These are phyloP conservation scores for Ananas comosus DNA, from an alignment of 176 grass and related monocot genomes.

Conservation along the genomic window DNA sequence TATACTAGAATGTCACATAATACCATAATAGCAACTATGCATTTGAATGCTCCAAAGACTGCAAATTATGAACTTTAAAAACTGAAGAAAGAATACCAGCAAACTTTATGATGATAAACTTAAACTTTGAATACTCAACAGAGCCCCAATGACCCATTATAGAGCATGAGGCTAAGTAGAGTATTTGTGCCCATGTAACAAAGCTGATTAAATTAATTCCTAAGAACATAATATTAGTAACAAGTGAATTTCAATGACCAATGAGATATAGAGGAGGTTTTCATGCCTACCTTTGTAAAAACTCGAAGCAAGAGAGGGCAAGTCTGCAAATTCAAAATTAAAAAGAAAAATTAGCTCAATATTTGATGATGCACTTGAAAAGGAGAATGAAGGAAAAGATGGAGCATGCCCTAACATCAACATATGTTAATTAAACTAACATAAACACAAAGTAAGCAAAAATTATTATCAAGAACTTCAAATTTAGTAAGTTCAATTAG, in stretches of 20 bases:
- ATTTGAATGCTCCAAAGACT: background rate
- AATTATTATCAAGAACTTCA: too few relatives aligned
- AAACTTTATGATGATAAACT: background rate
- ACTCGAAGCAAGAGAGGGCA: slow-evolving; percentile 91
- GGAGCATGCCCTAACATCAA: background rate
- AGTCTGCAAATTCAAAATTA: slow-evolving; percentile 46
- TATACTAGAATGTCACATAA: background rate
- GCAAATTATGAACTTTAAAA: background rate
- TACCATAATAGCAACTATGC: background rate
- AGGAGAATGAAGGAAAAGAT: background rate
- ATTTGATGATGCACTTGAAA: background rate
- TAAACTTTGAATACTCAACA: background rate
- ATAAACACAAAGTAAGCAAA: too few relatives aligned
- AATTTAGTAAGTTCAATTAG: background rate
- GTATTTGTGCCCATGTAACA: background rate
- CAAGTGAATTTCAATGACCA: background rate
- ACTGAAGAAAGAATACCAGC: background rate
- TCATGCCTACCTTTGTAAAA: slow-evolving; percentile 62
- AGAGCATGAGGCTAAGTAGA: background rate
- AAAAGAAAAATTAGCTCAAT: background rate
- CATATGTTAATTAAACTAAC: too few relatives aligned
- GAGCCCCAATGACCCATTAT: background rate
- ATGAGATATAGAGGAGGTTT: background rate
- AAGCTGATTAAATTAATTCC: background rate
- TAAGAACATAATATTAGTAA: background rate